Conservation (phyloP, 306 rosid genomes). For the Rosa rugosa region DNA sequence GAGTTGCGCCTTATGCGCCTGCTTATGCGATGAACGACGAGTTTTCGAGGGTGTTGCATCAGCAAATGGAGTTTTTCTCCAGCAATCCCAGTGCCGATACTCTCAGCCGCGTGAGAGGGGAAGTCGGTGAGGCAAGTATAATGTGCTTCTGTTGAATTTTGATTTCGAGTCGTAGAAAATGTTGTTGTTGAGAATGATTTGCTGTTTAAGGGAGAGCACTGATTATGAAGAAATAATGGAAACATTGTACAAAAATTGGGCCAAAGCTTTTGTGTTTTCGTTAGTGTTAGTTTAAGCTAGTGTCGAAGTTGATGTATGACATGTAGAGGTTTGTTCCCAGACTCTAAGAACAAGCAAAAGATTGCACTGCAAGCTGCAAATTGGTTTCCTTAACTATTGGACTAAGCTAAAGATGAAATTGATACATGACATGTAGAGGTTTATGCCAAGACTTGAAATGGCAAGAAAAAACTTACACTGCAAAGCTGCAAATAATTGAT, state of each 20-base stretch:
- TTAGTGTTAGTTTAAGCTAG: not conserved
- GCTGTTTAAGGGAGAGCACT: not conserved
- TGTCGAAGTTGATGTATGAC: not conserved
- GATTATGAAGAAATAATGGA: not conserved
- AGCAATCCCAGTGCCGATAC: conserved; percentile 82
- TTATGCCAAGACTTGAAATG: not conserved
- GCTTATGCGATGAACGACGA: conserved; percentile 99
- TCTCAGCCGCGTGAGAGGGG: conserved; percentile 86
- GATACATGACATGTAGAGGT: not conserved
- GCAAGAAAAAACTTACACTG: not conserved
- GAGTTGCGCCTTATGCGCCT: conserved; percentile 82
- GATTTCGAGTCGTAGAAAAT: not conserved
- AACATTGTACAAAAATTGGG: not conserved
- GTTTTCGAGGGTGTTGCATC: conserved; percentile 96
- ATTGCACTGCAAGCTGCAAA: not conserved
- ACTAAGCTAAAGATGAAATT: not conserved
- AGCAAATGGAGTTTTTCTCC: conserved; percentile 96
- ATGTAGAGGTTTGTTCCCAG: not conserved
- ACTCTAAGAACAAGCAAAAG: not conserved
- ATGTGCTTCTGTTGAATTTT: conserved; percentile 23
- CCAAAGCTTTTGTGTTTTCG: not conserved
- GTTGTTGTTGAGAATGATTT: not conserved
- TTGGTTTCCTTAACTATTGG: not conserved
- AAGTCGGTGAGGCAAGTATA: conserved; percentile 93
- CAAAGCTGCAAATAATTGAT: not conserved